These are phyloP conservation scores for Ophiostoma novo-ulmi DNA, from an alignment of 2,329 filamentous ascomycete species.

Conservation along the genomic window DNA sequence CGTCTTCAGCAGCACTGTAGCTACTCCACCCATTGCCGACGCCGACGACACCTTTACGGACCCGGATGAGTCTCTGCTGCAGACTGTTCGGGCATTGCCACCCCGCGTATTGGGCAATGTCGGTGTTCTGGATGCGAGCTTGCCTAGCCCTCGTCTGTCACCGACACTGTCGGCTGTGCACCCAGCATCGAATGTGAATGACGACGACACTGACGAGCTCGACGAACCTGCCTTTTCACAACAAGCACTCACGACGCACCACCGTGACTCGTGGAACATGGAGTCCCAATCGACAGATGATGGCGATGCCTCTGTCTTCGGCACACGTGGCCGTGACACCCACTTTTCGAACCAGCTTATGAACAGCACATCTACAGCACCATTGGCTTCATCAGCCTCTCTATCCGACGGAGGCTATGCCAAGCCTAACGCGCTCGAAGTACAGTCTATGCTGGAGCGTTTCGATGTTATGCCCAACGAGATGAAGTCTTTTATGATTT, in stretches of 20 bases:
- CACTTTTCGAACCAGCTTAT: neutral
- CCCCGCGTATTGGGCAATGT: constrained; percentile 60
- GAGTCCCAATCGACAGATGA: constrained; percentile 42
- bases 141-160: constrained; percentile 91
- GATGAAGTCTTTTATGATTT: constrained; percentile 95
- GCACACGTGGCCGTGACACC: neutral
- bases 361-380: neutral
- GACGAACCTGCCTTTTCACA: constrained; percentile 36
- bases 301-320: constrained; percentile 19
- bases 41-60: constrained; percentile 60
- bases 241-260: constrained; percentile 35
- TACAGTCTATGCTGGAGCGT: constrained; percentile 78
- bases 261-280: constrained; percentile 33
- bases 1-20: constrained; percentile 58
- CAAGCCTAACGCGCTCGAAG: constrained; percentile 53
- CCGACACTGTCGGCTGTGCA: constrained; percentile 75
- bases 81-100: constrained; percentile 44
- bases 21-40: constrained; percentile 71
- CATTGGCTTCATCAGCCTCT: neutral
- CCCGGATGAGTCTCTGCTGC: constrained; percentile 46
- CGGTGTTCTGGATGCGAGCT: constrained; percentile 77
- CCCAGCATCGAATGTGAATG: constrained; percentile 39
- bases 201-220: constrained; percentile 44
- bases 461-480: constrained; percentile 89
- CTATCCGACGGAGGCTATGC: neutral